Base-by-base conservation (phyloP, 1,139 yeast genomes). In the Hemisphaericaspora xylanilytica region DNA sequence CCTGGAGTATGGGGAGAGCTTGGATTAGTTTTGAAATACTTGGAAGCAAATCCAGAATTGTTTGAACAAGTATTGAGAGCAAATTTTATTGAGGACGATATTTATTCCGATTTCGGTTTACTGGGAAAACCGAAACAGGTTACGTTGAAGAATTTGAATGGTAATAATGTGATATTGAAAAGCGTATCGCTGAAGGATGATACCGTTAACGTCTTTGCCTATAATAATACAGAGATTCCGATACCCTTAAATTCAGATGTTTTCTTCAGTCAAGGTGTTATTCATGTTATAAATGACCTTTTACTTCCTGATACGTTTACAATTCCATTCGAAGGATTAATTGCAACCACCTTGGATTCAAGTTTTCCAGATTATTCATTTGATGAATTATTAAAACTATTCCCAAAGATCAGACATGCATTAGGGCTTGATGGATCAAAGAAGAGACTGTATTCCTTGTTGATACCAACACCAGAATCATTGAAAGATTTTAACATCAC, bases 201-300 rank as follows among this genome's bases (percentile, higher is more conserved):
- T 3, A 40, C 33, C 28, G 56, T 57, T 37, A 61, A 61, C 51
- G 61, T 32, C 32, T 65, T 51, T 33, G 46, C 16, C 28, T 63
- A 49, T 41, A 65, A 68, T 45, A 47, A 51, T 28, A 61, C 70
- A 2, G 37, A 43, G 6, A 36, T 69, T 10, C 44, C 59, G 10
- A 41, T 70, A 2, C 67, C 70, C 0, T 67, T 70, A 36, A 73
- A 78, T 43, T 67, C 80, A 2, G 97, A 92, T 56, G 72, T 88
- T 7, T 57, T 92, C 13, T 90, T 86, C 56, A 80, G 78, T 45
- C 83, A 85, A 53, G 98, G 97, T 1, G 96, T 90, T 0, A 77
- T 87, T 2, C 97, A 89, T 55, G 79, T 90, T 2, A 65, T 85
- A 5, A 64, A 71, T 33, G 59, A 71, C 9, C 67, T 87, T 0